These are phyloP conservation scores for Cryptosporidium andersoni DNA, from an alignment of 169 alveolate species.

Conservation along the genomic window DNA sequence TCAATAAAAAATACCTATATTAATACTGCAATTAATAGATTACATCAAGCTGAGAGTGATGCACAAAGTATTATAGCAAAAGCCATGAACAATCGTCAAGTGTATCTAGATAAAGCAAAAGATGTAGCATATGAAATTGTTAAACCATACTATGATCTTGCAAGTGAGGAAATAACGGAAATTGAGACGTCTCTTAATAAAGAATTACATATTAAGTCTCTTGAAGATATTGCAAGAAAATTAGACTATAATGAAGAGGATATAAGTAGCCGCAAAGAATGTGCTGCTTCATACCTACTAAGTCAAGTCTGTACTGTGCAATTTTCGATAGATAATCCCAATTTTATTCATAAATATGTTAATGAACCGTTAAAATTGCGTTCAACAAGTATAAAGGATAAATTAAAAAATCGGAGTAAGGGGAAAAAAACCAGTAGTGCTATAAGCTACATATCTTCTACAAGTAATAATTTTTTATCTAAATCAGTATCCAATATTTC, in stretches of 20 bases:
- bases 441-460: not conserved
- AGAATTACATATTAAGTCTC: constrained; percentile 48
- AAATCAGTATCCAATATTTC: too few relatives aligned
- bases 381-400: not conserved
- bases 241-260: constrained; percentile 8
- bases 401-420: not conserved
- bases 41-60: constrained; percentile 28
- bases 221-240: not conserved
- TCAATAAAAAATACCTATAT: not conserved
- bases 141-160: constrained; percentile 62
- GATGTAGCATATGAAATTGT: constrained; percentile 52
- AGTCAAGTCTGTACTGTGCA: constrained; percentile 15
- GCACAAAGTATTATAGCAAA: constrained; percentile 18
- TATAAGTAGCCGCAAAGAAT: not conserved
- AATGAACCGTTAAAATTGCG: constrained; percentile 9
- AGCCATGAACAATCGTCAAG: constrained; percentile 35
- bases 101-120: constrained; percentile 20
- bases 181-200: constrained; percentile 32
- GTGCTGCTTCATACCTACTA: not conserved
- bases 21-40: not conserved
- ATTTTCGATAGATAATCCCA: constrained; percentile 25
- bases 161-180: constrained; percentile 34
- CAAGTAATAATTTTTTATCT: too few relatives aligned
- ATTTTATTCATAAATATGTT: constrained; percentile 3
- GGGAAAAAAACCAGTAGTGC: not conserved